Evolutionary conservation across 2,329 filamentous ascomycete species (phyloP), one percentile per base, ranked within the genome.

Genomic region (Apiospora phragmitis): DNA sequence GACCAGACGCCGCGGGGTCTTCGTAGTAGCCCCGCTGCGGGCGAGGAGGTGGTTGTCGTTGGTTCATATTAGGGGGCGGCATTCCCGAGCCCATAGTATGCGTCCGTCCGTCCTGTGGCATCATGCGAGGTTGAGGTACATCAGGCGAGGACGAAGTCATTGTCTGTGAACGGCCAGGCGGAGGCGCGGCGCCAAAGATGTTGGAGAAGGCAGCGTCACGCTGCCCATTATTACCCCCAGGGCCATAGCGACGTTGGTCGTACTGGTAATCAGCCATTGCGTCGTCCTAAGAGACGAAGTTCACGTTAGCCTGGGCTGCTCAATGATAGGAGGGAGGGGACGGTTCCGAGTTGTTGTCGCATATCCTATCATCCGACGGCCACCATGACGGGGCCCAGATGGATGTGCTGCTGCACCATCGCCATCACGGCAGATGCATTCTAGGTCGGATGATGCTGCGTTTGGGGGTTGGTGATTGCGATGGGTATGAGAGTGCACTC

Each of bases 151-250:
- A 91, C 70, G 93, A 94, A 74, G 92, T 96, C 94, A 98, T 98
- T 35, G 95, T 98, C 79, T 98, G 95, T 71, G 95, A 97, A 81
- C 96, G 92, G 71, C 95, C 95, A 65, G 93, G 90, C 65, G 94
- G 94, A 74, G 94, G 94, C 74, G 93, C 89, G 74, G 91, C 91
- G 76, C 95, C 96, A 81, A 98, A 99, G 80, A 98, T 98, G 83
- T 95, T 95, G 75, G 93, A 94, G 82, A 97, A 99, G 75, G 95
- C 96, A 76, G 94, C 94, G 89, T 99, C 95, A 84, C 96, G 92
- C 83, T 96, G 93, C 78, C 86, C 87, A 79, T 87, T 86, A 79
- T 87, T 87, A 74, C 85, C 84, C 69, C 84, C 79, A 32, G 82
- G 79, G 71, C 86, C 85, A 86, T 88, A 87, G 75, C 86, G 79